Conservation (phyloP, 306 rosid species). For the Medicago lupulina region DNA sequence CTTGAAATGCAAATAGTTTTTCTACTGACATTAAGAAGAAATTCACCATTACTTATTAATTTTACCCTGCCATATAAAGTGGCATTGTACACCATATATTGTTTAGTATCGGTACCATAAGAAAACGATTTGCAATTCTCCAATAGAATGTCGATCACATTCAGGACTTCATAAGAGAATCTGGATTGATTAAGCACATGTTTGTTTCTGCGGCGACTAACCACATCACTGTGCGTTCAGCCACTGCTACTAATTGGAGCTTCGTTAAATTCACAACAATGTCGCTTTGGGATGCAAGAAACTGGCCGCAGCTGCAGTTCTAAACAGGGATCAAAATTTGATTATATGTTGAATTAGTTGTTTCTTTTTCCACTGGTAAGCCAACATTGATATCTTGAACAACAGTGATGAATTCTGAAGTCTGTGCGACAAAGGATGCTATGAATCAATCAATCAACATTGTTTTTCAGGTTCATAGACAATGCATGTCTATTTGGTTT, state of each 20-base stretch:
- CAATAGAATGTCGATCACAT: not conserved
- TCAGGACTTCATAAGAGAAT: not conserved
- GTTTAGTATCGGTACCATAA: not conserved
- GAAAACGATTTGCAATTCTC: not conserved
- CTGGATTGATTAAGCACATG: not conserved
- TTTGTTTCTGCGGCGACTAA: not conserved
- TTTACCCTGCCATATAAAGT: not conserved
- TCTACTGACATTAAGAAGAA: not conserved
- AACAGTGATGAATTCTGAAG: not conserved
- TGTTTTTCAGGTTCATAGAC: conserved; percentile 31
- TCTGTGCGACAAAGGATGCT: not conserved
- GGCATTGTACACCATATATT: not conserved
- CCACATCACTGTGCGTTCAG: too few species aligned
- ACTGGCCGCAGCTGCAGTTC: not conserved
- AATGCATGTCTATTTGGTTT: not conserved
- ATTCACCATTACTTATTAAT: not conserved
- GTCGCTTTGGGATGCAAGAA: not conserved
- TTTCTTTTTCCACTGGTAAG: not conserved
- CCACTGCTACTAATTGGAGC: not conserved
- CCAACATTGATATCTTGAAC: not conserved
- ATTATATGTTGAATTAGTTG: not conserved
- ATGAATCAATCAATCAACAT: not conserved
- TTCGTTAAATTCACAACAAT: not conserved
- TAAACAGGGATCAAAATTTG: not conserved
- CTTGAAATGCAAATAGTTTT: not conserved